Evolutionary conservation across 306 rosid genomes (phyloP).

Genomic region (Amphicarpaea edgeworthii): DNA sequence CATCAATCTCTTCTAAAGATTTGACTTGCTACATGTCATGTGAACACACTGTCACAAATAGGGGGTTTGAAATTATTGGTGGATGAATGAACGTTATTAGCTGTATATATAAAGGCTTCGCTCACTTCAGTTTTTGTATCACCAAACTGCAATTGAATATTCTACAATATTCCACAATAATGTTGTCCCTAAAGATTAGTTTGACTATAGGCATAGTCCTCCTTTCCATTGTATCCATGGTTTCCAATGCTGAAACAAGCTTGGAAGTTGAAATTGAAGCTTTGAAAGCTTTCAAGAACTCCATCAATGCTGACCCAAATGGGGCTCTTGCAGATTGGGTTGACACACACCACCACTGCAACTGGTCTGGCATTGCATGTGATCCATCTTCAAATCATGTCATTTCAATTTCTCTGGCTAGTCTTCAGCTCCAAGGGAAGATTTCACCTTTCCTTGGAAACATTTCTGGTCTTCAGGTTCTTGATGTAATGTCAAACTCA

Average conservation of each 20-base stretch:
- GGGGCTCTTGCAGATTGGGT: slow-evolving; percentile 69
- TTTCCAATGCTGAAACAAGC: slow-evolving; percentile 52
- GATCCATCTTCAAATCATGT: slow-evolving; percentile 59
- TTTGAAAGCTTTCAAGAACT: slow-evolving; percentile 69
- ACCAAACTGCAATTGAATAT: slow-evolving; percentile 1
- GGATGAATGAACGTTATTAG: no score
- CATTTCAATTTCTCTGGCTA: slow-evolving; percentile 58
- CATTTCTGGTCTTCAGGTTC: slow-evolving; percentile 79
- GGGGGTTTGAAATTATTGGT: neutral
- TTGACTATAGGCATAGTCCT: slow-evolving; percentile 47
- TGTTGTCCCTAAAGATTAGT: slow-evolving; percentile 56
- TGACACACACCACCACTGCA: slow-evolving; percentile 62
- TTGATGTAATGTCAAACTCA: slow-evolving; percentile 73
- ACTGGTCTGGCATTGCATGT: slow-evolving; percentile 83
- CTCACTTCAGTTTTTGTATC: slow-evolving; percentile 22
- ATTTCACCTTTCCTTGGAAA: slow-evolving; percentile 83
- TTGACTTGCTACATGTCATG: slow-evolving; percentile 32
- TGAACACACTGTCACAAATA: slow-evolving; percentile 27
- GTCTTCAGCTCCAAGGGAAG: slow-evolving; percentile 67
- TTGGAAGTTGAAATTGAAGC: slow-evolving; percentile 67
- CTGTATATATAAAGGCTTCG: slow-evolving; percentile 45
- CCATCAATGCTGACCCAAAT: slow-evolving; percentile 60
- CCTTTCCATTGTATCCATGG: slow-evolving; percentile 40
- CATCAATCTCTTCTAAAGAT: neutral
- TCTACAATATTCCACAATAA: slow-evolving; percentile 28